Conservation (phyloP, 2,329 filamentous ascomycete species). For the Talaromyces pinophilus region DNA sequence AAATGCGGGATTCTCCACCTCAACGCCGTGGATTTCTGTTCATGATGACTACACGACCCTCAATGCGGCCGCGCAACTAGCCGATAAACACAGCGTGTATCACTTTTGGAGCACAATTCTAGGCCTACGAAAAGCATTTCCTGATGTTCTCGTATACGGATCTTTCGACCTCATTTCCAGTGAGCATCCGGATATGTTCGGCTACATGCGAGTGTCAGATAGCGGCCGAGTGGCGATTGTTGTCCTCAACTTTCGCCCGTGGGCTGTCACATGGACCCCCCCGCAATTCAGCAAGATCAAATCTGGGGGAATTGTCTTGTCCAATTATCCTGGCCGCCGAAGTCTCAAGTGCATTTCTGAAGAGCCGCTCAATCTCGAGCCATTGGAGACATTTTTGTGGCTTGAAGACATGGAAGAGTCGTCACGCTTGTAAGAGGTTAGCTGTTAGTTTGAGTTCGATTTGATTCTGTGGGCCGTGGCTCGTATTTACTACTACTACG, state of each 20-base stretch:
- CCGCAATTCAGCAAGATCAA: neutral
- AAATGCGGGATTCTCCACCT: conserved; percentile 63
- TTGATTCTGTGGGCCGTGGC: neutral
- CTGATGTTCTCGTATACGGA: conserved; percentile 10
- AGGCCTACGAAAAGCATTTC: neutral
- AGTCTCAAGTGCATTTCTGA: neutral
- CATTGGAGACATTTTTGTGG: conserved; percentile 13
- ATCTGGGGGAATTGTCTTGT: neutral
- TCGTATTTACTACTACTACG: neutral
- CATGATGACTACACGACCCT: conserved; percentile 60
- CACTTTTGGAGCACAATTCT: conserved; percentile 1
- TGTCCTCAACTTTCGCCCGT: conserved; percentile 4
- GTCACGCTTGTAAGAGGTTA: neutral
- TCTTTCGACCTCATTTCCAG: conserved; percentile 15
- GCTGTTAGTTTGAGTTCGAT: neutral
- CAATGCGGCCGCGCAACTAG: conserved; percentile 54
- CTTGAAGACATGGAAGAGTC: neutral
- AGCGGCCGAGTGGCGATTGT: neutral
- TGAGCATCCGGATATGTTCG: conserved; percentile 14
- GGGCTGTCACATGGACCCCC: conserved; percentile 1
- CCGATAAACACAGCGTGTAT: conserved; percentile 31
- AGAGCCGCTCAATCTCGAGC: neutral
- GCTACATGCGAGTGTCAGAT: conserved; percentile 8
- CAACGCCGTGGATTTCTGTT: conserved; percentile 64
- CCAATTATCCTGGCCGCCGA: neutral